A percentile compares a stretch with the other conserved stretches of the same genome.
Evolutionary conservation across 2,329 filamentous ascomycete genomes (phyloP).

Genomic region (Fusarium sp.): DNA sequence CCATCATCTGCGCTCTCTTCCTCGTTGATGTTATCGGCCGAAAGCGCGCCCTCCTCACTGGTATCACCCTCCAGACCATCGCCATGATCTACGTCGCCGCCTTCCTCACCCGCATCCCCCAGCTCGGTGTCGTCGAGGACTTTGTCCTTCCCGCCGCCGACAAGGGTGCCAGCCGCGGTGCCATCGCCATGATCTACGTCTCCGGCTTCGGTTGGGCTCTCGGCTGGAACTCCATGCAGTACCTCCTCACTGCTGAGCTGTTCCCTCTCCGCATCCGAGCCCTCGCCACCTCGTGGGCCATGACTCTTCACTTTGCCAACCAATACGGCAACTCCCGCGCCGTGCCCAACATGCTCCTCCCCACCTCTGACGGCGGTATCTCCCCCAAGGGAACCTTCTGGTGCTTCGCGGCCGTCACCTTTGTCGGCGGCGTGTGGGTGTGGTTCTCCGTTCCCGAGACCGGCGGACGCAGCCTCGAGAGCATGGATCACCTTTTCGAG

Average conservation of each 20-base stretch:
- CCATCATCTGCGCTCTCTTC: constrained; percentile 79
- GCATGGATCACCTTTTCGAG: constrained; percentile 78
- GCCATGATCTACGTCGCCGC: constrained; percentile 72
- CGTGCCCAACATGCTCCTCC: constrained; percentile 79
- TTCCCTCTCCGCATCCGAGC: constrained; percentile 81
- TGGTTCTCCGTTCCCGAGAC: constrained; percentile 81
- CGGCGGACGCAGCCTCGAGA: constrained; percentile 72
- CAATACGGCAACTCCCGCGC: constrained; percentile 83
- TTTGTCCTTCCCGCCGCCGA: constrained; percentile 62
- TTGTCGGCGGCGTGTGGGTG: constrained; percentile 76
- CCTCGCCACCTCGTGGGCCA: constrained; percentile 76
- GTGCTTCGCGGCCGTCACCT: constrained; percentile 77
- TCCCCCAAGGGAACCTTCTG: constrained; percentile 78
- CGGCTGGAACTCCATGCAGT: constrained; percentile 83
- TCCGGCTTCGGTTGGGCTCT: constrained; percentile 77
- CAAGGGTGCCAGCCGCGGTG: constrained; percentile 70
- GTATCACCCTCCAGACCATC: constrained; percentile 70
- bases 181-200: constrained; percentile 79
- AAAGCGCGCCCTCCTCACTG: constrained; percentile 72
- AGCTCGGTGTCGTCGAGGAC: constrained; percentile 61
- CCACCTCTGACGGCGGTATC: constrained; percentile 58
- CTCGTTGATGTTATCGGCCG: constrained; percentile 83
- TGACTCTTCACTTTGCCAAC: constrained; percentile 84
- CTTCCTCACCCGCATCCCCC: constrained; percentile 73
- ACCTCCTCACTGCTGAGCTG: constrained; percentile 81